A percentile compares a stretch with the other conserved stretches of the same genome.
phyloP scores from a whole-genome alignment of 257 asterid species.

The Ballota nigra region DNA sequence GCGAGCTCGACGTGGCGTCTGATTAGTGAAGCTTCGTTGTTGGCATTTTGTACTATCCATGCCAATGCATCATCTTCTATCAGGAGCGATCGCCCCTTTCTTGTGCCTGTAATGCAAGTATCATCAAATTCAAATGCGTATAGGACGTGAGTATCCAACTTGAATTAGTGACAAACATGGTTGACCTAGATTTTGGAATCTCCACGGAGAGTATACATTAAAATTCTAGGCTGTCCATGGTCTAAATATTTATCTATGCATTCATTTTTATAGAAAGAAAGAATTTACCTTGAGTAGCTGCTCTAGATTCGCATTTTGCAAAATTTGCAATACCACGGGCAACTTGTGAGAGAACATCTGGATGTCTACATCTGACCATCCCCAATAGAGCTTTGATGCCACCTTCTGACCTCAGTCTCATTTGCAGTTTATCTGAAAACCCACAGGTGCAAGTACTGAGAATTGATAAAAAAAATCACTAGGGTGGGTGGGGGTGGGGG shows the following conservation, averaged over 20 bases:
- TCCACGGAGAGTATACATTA: not conserved
- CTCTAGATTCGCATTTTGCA: slow-evolving; percentile 95
- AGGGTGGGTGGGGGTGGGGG: not conserved
- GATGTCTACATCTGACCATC: slow-evolving; percentile 97
- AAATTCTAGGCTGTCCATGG: not conserved
- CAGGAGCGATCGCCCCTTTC: slow-evolving; percentile 72
- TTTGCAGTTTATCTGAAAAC: slow-evolving; percentile 82
- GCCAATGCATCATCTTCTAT: slow-evolving; percentile 90
- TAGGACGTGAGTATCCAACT: not conserved
- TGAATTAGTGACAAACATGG: not conserved
- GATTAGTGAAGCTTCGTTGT: slow-evolving; percentile 90
- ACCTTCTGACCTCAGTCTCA: slow-evolving; percentile 91
- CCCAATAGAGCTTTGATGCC: slow-evolving; percentile 95
- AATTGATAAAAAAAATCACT: not conserved
- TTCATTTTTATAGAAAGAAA: not conserved
- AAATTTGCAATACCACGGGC: slow-evolving; percentile 99
- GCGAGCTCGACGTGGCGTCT: slow-evolving; percentile 98
- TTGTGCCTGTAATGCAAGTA: slow-evolving; percentile 46
- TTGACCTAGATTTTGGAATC: no score
- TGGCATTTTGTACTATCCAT: slow-evolving; percentile 97
- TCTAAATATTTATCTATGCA: not conserved
- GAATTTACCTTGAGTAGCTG: slow-evolving; percentile 70
- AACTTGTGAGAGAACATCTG: slow-evolving; percentile 92
- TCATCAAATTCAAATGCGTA: not conserved
- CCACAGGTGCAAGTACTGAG: slow-evolving; percentile 14